Evolutionary conservation across 1,139 yeast species (phyloP), one percentile per base, ranked within the genome.

Genomic region (Pichia inconspicua): DNA sequence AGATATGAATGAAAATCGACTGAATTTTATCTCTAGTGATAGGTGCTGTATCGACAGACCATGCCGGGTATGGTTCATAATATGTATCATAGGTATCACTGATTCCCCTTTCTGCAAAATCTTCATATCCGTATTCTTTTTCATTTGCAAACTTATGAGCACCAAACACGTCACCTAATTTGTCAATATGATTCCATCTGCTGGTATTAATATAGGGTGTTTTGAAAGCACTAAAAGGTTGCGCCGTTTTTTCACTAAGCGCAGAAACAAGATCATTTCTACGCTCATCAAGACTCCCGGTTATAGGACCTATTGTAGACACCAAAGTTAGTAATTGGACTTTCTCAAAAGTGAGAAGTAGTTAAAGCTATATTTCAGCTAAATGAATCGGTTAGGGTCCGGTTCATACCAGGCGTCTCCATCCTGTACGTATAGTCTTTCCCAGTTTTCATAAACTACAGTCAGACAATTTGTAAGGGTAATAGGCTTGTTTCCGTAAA

Each of bases 41-140:
- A 1, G 79, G 78, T 3, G 66, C 63, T 4, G 30, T 49, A 9
- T 61, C 60, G 1, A 64, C 63, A 8, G 66, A 59, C 88, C 88
- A 82, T 6, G 82, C 67, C 0, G 87, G 85, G 57, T 78, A 82
- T 0, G 80, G 77, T 48, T 77, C 77, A 50, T 69, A 68, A 39
- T 63, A 66, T 51, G 61, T 66, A 42, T 66, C 71, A 52, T 69
- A 70, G 9, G 65, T 62, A 46, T 71, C 74, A 49, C 66, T 68
- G 25, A 70, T 59, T 5, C 72, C 72, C 43, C 68, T 61, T 49
- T 72, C 78, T 3, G 73, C 72, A 47, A 74, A 64, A 5, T 58
- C 55, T 48, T 69, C 70, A 2, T 62, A 67, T 5, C 64, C 67
- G 17, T 66, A 62, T 14, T 58, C 59, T 2, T 59, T 54, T 4